phyloP scores from a whole-genome alignment of 257 asterid genomes.

The Misopates orontium region DNA sequence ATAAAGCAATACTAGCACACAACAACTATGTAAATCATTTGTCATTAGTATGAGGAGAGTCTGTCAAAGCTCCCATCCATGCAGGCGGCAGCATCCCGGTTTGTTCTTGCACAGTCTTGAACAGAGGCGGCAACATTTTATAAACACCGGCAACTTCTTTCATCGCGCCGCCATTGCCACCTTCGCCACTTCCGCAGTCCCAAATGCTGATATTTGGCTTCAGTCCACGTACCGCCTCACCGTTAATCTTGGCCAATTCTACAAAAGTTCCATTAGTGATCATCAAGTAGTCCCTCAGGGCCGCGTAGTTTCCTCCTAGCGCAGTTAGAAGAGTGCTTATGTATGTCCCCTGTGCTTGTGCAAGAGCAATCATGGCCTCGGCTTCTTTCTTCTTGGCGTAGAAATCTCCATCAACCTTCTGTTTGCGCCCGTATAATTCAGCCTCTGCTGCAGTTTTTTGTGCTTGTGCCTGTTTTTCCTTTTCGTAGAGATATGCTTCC shows the following conservation, averaged over 20 bases:
- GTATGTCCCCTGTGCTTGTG: conserved; percentile 65
- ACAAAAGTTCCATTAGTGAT: conserved; percentile 59
- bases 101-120: conserved; percentile 63
- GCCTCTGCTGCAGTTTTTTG: conserved; percentile 59
- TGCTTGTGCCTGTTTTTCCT: conserved; percentile 56
- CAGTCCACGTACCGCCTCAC: conserved; percentile 51
- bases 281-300: conserved; percentile 62
- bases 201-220: conserved; percentile 75
- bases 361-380: conserved; percentile 57
- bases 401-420: conserved; percentile 48
- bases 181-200: conserved; percentile 39
- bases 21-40: no score
- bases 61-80: conserved; percentile 50
- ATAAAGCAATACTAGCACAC: no score
- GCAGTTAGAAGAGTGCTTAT: conserved; percentile 43
- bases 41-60: no score
- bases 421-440: conserved; percentile 41
- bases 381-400: conserved; percentile 66
- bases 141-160: conserved; percentile 58
- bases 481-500: conserved; percentile 57
- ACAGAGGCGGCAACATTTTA: conserved; percentile 63
- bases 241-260: conserved; percentile 60
- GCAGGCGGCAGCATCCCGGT: conserved; percentile 70
- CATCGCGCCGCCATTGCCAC: conserved; percentile 35
- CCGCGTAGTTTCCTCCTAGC: conserved; percentile 56